Percentiles rank a stretch among this genome's conserved stretches.
phyloP scores from a whole-genome alignment of 805 yeast genomes.

The Suhomyces canberraensis region DNA sequence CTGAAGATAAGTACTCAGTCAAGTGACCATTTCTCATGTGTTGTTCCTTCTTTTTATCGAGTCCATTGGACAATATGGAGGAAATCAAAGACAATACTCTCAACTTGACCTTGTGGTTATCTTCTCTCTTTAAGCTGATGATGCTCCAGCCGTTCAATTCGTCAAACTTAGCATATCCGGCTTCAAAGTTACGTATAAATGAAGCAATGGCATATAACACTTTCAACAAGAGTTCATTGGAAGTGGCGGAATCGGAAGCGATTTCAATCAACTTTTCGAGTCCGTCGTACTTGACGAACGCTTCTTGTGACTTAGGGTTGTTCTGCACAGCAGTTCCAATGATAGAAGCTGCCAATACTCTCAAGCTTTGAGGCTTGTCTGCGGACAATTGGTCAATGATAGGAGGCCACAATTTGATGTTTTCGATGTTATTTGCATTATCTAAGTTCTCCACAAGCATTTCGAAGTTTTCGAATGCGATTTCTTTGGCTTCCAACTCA shows the following conservation, averaged over 20 bases:
- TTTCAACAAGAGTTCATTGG: constrained; percentile 47
- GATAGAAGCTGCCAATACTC: constrained; percentile 63
- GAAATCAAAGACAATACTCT: constrained; percentile 56
- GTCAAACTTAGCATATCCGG: constrained; percentile 55
- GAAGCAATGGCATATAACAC: constrained; percentile 77
- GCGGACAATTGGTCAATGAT: constrained; percentile 53
- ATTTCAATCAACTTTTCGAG: constrained; percentile 44
- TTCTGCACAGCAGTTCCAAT: constrained; percentile 93
- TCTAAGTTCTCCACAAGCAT: constrained; percentile 91
- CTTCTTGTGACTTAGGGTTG: constrained; percentile 71
- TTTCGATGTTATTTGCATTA: constrained; percentile 89
- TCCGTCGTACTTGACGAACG: constrained; percentile 54
- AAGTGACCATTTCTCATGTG: constrained; percentile 38
- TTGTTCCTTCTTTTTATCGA: constrained; percentile 35
- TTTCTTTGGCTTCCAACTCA: constrained; percentile 58
- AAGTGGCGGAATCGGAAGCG: constrained; percentile 24
- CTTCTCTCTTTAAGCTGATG: constrained; percentile 27
- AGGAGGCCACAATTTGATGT: constrained; percentile 75
- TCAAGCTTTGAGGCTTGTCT: constrained; percentile 36
- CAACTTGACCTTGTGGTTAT: constrained; percentile 43
- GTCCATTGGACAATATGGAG: constrained; percentile 56
- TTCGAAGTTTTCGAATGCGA: constrained; percentile 87
- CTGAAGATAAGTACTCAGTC: constrained; percentile 27
- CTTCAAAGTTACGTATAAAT: constrained; percentile 63
- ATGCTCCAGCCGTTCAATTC: constrained; percentile 60